Base-by-base conservation (phyloP, 2,329 filamentous ascomycete species). In the Beauveria pseudobassiana region DNA sequence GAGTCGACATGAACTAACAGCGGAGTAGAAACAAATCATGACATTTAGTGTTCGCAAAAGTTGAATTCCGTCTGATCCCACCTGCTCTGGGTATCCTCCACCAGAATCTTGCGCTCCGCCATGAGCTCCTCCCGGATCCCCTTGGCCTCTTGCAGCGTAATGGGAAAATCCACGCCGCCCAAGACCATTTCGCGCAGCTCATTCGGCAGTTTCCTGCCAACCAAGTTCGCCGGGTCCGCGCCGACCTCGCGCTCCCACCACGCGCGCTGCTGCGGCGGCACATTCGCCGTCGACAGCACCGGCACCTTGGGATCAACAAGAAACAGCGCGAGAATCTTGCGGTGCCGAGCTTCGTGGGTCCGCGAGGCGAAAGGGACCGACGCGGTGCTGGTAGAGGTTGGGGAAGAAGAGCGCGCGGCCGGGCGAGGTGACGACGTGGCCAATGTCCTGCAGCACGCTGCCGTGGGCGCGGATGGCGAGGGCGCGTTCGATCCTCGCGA, bases 241-340 rank as follows among this genome's bases (percentile, higher is more conserved):
- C 28, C 24, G 1, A 22, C 52, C 54, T 48, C 45, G 34, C n/a
- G 53, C 9, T 28, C 34, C 46, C 46, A 77, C 77, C 77, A 79
- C 42, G 72, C 62, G 18, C 63, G 64, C 66, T 75, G 76, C 68
- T 80, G 76, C 2, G 76, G 76, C 22, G 77, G 75, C n/a, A 79
- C 74, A 30, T 78, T 79, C 34, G 74, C 73, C 10, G 77, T 79
- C 1, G 74, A 75, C 61, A 77, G 70, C 71, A 79, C 59, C 1
- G 77, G 77, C 1, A 75, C 65, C 22, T 77, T 66, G 0, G 85
- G 86, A 67, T 88, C 83, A 2, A 88, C 79, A 2, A 88, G 76
- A 68, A 82, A 88, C 10, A 88, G 72, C 0, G 81, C 82, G 3
- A 88, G 71, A 53, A 87, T 82, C 68, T 83, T 83, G 20, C 83